Evolutionary conservation across 805 yeast genomes (phyloP).

Genomic region (Kazachstania psychrophila): DNA sequence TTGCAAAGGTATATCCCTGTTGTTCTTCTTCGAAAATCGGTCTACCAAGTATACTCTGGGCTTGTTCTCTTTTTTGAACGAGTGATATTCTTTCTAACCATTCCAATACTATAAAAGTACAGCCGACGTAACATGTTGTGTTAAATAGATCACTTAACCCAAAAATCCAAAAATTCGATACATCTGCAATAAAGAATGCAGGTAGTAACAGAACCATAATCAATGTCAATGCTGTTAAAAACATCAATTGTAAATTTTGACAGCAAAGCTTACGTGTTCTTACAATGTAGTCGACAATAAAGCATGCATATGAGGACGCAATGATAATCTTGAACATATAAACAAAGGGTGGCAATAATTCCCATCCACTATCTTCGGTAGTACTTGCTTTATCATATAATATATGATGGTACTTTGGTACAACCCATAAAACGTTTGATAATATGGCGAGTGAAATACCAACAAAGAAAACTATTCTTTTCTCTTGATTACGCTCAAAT

Average conservation of each 20-base stretch:
- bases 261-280: conserved; percentile 45
- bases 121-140: conserved; percentile 58
- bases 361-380: conserved; percentile 31
- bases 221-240: conserved; percentile 48
- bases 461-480: conserved; percentile 47
- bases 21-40: conserved; percentile 63
- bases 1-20: conserved; percentile 22
- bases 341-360: conserved; percentile 62
- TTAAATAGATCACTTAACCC: conserved; percentile 67
- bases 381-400: not conserved
- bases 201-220: conserved; percentile 51
- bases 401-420: conserved; percentile 31
- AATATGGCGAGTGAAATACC: conserved; percentile 47
- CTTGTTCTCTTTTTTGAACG: conserved; percentile 50
- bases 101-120: conserved; percentile 76
- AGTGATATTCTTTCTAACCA: conserved; percentile 64
- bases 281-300: conserved; percentile 47
- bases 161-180: conserved; percentile 65
- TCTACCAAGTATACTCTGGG: conserved; percentile 66
- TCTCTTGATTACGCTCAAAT: conserved; percentile 60
- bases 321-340: conserved; percentile 66
- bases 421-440: conserved; percentile 63
- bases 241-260: conserved; percentile 36
- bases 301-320: conserved; percentile 56
- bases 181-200: conserved; percentile 67